Percentiles rank a stretch among this genome's conserved stretches.
These are phyloP conservation scores for Pholiota molesta DNA, from an alignment of 768 basidiomycete species.

Conservation along the genomic window DNA sequence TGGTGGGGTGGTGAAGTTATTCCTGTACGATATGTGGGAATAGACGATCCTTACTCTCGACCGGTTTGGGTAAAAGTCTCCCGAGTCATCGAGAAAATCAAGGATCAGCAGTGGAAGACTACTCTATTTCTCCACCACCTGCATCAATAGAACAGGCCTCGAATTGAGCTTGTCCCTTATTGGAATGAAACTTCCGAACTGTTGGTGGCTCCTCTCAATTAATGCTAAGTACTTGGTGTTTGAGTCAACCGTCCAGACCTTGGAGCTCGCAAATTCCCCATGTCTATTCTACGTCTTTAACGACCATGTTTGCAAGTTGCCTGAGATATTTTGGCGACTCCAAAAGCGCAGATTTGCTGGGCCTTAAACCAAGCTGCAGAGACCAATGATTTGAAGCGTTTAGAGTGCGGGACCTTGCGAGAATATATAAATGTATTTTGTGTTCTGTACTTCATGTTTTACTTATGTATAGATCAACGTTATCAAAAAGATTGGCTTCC, in stretches of 20 bases:
- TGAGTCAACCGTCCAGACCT: background rate
- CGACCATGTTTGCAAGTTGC: too few species aligned
- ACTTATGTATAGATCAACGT: too few species aligned
- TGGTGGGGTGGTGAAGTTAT: background rate
- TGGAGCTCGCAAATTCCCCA: background rate
- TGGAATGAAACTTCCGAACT: background rate
- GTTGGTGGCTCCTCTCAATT: background rate
- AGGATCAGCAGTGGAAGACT: background rate
- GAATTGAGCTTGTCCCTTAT: background rate
- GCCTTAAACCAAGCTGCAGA: too few species aligned
- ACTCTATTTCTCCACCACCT: background rate
- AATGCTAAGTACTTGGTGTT: background rate
- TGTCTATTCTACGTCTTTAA: too few species aligned
- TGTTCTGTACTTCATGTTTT: too few species aligned
- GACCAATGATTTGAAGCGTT: too few species aligned
- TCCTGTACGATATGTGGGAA: background rate
- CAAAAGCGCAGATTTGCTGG: too few species aligned
- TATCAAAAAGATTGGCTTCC: too few species aligned
- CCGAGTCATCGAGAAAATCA: background rate
- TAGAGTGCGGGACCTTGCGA: too few species aligned
- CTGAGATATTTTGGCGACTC: too few species aligned
- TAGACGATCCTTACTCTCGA: background rate
- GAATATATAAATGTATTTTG: too few species aligned
- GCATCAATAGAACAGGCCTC: background rate
- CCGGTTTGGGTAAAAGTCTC: background rate